Evolutionary conservation across 345 rosid genomes (phyloP).

Genomic region (Eucalyptus virginea): DNA sequence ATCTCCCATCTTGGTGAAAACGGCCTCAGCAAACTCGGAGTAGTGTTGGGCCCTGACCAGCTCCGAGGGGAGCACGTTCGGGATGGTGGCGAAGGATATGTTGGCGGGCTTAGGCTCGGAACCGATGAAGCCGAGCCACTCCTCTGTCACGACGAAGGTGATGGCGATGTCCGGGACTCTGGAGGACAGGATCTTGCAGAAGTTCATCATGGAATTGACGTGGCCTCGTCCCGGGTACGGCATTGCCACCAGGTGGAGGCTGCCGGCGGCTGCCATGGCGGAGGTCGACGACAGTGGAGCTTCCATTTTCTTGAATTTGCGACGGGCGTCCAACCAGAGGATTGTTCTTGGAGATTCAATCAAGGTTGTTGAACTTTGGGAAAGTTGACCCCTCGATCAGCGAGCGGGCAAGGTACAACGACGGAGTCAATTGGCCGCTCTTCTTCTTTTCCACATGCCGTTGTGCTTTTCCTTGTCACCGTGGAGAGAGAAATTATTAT

Average conservation of each 20-base stretch:
- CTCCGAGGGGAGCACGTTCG: constrained; percentile 20
- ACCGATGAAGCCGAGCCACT: constrained; percentile 16
- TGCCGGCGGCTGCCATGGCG: neutral
- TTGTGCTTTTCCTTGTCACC: neutral
- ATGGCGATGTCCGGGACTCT: neutral
- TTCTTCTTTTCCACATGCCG: neutral
- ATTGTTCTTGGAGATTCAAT: neutral
- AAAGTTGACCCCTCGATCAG: neutral
- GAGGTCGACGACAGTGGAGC: neutral
- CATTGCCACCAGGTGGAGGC: constrained; percentile 4
- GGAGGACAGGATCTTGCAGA: constrained; percentile 10
- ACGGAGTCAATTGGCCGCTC: neutral
- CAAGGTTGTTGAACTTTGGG: neutral
- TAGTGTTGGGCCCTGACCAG: neutral
- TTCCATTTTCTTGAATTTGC: neutral
- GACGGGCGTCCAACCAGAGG: neutral
- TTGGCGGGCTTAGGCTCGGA: neutral
- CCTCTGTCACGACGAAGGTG: constrained; percentile 16
- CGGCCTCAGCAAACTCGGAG: neutral
- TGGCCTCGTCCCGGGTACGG: constrained; percentile 23
- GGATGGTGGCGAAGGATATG: neutral
- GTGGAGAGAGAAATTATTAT: neutral
- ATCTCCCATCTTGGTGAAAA: constrained; percentile 10
- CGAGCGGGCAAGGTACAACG: neutral
- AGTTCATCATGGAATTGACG: constrained; percentile 24